phyloP scores from a whole-genome alignment of 2,329 filamentous ascomycete species.

The Beauveria pseudobassiana region DNA sequence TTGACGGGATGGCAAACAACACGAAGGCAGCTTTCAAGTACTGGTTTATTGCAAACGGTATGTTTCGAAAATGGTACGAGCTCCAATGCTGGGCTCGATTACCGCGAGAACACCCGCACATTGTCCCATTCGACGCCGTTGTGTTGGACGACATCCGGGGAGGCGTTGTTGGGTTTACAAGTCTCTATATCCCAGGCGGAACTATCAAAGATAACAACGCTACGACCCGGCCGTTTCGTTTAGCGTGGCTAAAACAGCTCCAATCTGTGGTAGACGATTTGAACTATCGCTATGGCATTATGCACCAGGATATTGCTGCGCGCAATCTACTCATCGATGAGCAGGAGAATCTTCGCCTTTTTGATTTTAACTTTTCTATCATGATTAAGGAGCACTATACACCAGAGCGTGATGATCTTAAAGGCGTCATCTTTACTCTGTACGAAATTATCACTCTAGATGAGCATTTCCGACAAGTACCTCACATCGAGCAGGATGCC shows the following conservation, averaged over 20 bases:
- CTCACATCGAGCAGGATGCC: slow-evolving; percentile 20
- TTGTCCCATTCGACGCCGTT: no score
- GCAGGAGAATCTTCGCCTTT: slow-evolving; percentile 25
- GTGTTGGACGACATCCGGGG: no score
- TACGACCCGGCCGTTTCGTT: slow-evolving; percentile 22
- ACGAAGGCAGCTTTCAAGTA: no score
- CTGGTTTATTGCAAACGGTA: no score
- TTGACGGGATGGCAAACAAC: no score
- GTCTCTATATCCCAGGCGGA: no score
- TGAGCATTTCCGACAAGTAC: slow-evolving; percentile 15
- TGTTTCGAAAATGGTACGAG: no score
- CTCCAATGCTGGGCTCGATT: no score
- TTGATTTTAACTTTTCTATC: slow-evolving; percentile 28
- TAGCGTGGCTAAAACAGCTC: slow-evolving; percentile 31
- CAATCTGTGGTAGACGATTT: slow-evolving; percentile 27
- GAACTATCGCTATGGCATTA: slow-evolving; percentile 29
- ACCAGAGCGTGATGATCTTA: slow-evolving; percentile 24
- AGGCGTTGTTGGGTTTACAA: no score
- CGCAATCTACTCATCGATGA: slow-evolving; percentile 31
- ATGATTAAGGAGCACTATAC: slow-evolving; percentile 18
- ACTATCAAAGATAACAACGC: no score
- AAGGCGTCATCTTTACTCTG: slow-evolving; percentile 26
- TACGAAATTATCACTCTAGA: slow-evolving; percentile 33
- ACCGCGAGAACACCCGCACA: no score
- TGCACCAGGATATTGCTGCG: slow-evolving; percentile 32